Conservation (phyloP, 306 rosid genomes). For the Abrus pulchellus region DNA sequence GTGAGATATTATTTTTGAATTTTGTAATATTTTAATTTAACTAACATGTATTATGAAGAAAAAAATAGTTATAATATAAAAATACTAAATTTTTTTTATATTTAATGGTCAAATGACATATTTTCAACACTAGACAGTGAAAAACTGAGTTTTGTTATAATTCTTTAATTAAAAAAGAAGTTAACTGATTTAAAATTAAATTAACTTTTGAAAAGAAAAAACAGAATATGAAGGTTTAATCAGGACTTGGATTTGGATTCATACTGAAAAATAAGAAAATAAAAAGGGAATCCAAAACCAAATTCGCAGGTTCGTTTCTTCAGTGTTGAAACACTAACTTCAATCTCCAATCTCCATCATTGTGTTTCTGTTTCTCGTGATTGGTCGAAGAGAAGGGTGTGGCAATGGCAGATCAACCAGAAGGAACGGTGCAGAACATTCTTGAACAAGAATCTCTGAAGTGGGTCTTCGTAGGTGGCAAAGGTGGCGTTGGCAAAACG, state of each 20-base stretch:
- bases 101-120: too few relatives aligned
- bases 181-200: too few relatives aligned
- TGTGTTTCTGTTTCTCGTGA: not conserved
- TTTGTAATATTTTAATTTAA: too few relatives aligned
- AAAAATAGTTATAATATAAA: too few relatives aligned
- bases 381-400: not conserved
- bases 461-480: conserved; percentile 99
- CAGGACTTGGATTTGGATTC: conserved; percentile 25
- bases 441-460: conserved; percentile 85
- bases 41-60: too few relatives aligned
- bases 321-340: not conserved
- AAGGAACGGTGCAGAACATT: conserved; percentile 81
- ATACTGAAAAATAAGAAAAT: not conserved
- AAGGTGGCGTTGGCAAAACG: conserved; percentile 97
- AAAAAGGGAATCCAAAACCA: not conserved
- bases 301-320: not conserved
- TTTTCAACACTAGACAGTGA: too few relatives aligned
- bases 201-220: not conserved
- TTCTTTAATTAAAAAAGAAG: not conserved
- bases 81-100: too few relatives aligned
- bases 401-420: conserved; percentile 60
- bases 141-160: too few relatives aligned
- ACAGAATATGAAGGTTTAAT: not conserved
- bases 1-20: too few relatives aligned
- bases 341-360: too few relatives aligned